A percentile compares a stretch with the other conserved stretches of the same genome.
These are phyloP conservation scores for Starmerella scarabaei DNA, from an alignment of 805 yeast species.

Conservation along the genomic window DNA sequence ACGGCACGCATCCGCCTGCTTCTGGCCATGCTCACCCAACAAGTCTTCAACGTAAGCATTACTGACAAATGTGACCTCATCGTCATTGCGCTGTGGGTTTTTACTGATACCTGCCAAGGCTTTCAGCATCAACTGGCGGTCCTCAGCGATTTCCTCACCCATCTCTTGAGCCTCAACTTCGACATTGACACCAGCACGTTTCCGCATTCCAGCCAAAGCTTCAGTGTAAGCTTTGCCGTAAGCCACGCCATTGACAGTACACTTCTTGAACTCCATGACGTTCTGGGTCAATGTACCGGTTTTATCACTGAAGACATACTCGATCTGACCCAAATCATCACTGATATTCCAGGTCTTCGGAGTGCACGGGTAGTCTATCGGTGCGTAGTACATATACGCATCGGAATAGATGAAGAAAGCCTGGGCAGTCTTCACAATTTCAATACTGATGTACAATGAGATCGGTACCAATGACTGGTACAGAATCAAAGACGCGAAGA, in stretches of 20 bases:
- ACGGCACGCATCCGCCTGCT: conserved; percentile 40
- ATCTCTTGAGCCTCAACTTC: conserved; percentile 39
- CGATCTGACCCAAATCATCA: conserved; percentile 75
- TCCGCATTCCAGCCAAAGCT: conserved; percentile 60
- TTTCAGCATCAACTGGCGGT: conserved; percentile 38
- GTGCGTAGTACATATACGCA: conserved; percentile 53
- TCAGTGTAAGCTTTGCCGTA: conserved; percentile 73
- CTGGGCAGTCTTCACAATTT: conserved; percentile 66
- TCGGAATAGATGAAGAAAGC: conserved; percentile 69
- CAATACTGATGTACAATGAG: conserved; percentile 66
- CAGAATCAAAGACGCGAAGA: conserved; percentile 59
- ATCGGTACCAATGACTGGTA: conserved; percentile 73
- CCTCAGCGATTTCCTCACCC: conserved; percentile 34
- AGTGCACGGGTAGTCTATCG: conserved; percentile 61
- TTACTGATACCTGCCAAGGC: conserved; percentile 29
- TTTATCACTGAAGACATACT: conserved; percentile 69
- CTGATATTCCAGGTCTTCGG: conserved; percentile 80
- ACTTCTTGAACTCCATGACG: conserved; percentile 72
- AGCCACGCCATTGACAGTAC: conserved; percentile 53
- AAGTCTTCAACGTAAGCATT: conserved; percentile 47
- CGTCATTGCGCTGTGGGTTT: conserved; percentile 41
- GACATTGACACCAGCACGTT: conserved; percentile 53
- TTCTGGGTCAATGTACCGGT: conserved; percentile 78
- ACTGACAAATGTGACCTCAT: conserved; percentile 54
- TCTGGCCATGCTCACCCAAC: conserved; percentile 28